Percentiles rank a stretch among this genome's conserved stretches.
Evolutionary conservation across 179 eudicot genomes (phyloP).

Genomic region (Sideroxylon spinosum): DNA sequence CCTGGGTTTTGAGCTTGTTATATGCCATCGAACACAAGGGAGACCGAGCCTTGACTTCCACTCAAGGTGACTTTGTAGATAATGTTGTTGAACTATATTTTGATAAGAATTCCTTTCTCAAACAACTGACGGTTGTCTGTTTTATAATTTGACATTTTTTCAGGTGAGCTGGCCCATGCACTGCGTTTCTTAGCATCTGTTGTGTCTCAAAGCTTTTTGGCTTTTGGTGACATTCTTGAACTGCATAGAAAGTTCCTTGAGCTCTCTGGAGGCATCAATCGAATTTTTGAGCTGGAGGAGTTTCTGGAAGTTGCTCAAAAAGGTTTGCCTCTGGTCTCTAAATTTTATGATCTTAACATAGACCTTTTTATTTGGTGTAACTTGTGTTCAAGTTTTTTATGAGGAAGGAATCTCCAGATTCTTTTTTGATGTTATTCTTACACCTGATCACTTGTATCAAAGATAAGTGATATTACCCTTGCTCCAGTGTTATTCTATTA

Average conservation of each 20-base stretch:
- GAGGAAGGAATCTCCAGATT: neutral
- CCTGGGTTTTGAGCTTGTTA: slow-evolving; percentile 93
- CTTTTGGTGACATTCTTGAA: slow-evolving; percentile 96
- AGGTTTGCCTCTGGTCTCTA: slow-evolving; percentile 34
- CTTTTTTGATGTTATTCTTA: neutral
- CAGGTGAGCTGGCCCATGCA: slow-evolving; percentile 97
- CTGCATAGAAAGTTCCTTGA: slow-evolving; percentile 80
- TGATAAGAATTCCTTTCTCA: neutral
- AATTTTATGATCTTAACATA: neutral
- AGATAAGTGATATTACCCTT: neutral
- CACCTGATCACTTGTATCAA: neutral
- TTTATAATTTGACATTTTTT: slow-evolving; percentile 12
- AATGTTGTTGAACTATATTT: slow-evolving; percentile 2
- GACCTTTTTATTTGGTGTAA: neutral
- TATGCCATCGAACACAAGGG: slow-evolving; percentile 95
- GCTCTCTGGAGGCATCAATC: slow-evolving; percentile 92
- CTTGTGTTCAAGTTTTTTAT: neutral
- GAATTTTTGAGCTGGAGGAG: slow-evolving; percentile 89
- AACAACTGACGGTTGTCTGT: neutral
- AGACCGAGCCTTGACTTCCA: slow-evolving; percentile 81
- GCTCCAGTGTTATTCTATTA: neutral
- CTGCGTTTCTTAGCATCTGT: slow-evolving; percentile 93
- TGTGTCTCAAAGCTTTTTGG: slow-evolving; percentile 96
- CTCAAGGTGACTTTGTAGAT: slow-evolving; percentile 60
- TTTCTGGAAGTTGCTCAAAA: slow-evolving; percentile 79